Percentiles rank a stretch among this genome's conserved stretches.
These are phyloP conservation scores for Hypomyces rosellus DNA, from an alignment of 2,329 filamentous ascomycete genomes.

Conservation along the genomic window DNA sequence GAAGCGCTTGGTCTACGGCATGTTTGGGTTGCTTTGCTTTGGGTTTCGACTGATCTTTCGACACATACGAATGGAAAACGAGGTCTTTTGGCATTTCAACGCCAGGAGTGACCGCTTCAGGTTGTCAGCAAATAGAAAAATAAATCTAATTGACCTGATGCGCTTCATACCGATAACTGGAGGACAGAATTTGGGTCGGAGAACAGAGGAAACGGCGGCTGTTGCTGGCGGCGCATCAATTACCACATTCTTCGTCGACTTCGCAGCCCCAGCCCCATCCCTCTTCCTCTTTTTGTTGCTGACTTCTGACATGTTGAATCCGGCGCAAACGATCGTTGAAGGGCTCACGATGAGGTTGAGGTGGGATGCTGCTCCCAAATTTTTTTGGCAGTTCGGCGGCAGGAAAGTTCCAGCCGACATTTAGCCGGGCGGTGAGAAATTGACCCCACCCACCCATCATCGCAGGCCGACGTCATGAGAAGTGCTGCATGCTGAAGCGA, in stretches of 20 bases:
- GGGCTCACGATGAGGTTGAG: slow-evolving; percentile 2
- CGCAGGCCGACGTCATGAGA: slow-evolving; percentile 2
- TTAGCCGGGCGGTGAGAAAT: slow-evolving; percentile 22
- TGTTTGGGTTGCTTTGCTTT: slow-evolving; percentile 35
- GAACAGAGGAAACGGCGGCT: slow-evolving; percentile 41
- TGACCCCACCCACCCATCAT: slow-evolving; percentile 10
- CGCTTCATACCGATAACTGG: slow-evolving; percentile 45
- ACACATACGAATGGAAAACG: slow-evolving; percentile 45
- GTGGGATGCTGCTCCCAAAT: slow-evolving; percentile 23
- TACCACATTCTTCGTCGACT: slow-evolving; percentile 47
- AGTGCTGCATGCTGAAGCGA: not conserved
- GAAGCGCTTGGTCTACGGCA: slow-evolving; percentile 39
- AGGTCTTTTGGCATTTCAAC: slow-evolving; percentile 29
- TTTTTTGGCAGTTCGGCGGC: slow-evolving; percentile 22
- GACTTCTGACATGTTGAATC: slow-evolving; percentile 30
- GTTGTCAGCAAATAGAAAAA: slow-evolving; percentile 14
- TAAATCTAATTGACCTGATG: not conserved
- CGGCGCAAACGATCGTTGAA: not conserved
- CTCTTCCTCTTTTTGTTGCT: slow-evolving; percentile 50
- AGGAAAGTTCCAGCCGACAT: slow-evolving; percentile 20
- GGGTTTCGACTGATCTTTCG: slow-evolving; percentile 27
- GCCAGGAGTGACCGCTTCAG: slow-evolving; percentile 29
- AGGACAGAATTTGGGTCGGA: slow-evolving; percentile 40
- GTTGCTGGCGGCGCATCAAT: slow-evolving; percentile 34
- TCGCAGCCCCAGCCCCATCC: slow-evolving; percentile 33